phyloP scores from a whole-genome alignment of 306 rosid genomes.

The Canavalia gladiata region DNA sequence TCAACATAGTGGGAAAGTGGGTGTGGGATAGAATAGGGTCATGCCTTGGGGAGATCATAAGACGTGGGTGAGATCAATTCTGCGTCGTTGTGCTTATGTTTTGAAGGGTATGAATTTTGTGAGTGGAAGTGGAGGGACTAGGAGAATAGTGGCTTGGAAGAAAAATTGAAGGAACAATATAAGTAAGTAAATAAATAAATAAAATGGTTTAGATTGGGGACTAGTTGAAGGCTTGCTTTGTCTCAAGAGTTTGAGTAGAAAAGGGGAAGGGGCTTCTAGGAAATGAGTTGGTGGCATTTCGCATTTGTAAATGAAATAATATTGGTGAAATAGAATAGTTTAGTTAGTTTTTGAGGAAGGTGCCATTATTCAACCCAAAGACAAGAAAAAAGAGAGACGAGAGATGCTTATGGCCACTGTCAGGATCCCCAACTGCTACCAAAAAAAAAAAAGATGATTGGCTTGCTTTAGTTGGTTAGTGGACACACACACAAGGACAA shows the following conservation, averaged over 20 bases:
- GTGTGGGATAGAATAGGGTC: conserved; percentile 24
- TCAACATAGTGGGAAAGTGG: conserved; percentile 61
- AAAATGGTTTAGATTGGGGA: conserved; percentile 18
- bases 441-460: neutral
- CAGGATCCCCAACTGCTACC: conserved; percentile 43
- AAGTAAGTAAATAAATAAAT: neutral
- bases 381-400: conserved; percentile 16
- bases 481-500: conserved; percentile 22
- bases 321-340: conserved; percentile 17
- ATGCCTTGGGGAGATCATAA: conserved; percentile 42
- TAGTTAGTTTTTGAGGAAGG: conserved; percentile 23
- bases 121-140: conserved; percentile 16
- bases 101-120: conserved; percentile 45
- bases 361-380: conserved; percentile 30
- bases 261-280: conserved; percentile 41
- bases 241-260: neutral
- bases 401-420: conserved; percentile 16
- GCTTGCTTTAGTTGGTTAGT: conserved; percentile 21
- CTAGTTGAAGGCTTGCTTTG: conserved; percentile 43
- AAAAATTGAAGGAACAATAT: conserved; percentile 12
- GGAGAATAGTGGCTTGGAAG: conserved; percentile 47
- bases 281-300: conserved; percentile 47
- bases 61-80: conserved; percentile 34
- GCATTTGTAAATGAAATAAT: neutral
- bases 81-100: conserved; percentile 24